Conservation (phyloP, 140 eudicot species). For the Oenanthe javanica region DNA sequence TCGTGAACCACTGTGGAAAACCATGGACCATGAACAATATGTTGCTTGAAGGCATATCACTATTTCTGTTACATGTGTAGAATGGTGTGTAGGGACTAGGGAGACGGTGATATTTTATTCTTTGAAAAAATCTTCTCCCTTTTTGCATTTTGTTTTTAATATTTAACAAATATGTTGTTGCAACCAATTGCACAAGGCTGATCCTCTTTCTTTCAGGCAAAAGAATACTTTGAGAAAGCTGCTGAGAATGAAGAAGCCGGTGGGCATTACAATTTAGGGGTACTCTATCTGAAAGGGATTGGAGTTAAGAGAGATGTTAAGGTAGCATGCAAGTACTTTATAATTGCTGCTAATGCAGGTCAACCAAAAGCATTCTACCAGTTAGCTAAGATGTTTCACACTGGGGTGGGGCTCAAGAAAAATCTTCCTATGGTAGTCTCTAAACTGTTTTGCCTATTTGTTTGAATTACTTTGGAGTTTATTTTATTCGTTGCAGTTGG, state of each 20-base stretch:
- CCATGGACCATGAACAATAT: neutral
- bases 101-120: neutral
- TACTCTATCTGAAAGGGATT: slow-evolving; percentile 77
- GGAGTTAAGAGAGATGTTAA: slow-evolving; percentile 78
- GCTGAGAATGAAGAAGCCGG: slow-evolving; percentile 85
- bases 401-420: slow-evolving; percentile 84
- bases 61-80: neutral
- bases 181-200: neutral
- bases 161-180: neutral
- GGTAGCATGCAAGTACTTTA: slow-evolving; percentile 64
- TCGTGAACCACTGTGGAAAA: no score
- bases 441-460: neutral
- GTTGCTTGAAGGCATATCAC: neutral
- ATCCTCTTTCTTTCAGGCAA: slow-evolving; percentile 48
- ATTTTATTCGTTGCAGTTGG: neutral
- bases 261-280: slow-evolving; percentile 91
- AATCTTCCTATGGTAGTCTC: slow-evolving; percentile 63
- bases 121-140: neutral
- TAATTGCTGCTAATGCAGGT: slow-evolving; percentile 80
- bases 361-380: slow-evolving; percentile 96
- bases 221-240: slow-evolving; percentile 88
- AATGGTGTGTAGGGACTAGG: neutral
- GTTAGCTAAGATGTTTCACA: slow-evolving; percentile 91
- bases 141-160: neutral
- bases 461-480: neutral